Evolutionary conservation across 805 yeast genomes (phyloP).

Genomic region (Saturnispora quitensis): DNA sequence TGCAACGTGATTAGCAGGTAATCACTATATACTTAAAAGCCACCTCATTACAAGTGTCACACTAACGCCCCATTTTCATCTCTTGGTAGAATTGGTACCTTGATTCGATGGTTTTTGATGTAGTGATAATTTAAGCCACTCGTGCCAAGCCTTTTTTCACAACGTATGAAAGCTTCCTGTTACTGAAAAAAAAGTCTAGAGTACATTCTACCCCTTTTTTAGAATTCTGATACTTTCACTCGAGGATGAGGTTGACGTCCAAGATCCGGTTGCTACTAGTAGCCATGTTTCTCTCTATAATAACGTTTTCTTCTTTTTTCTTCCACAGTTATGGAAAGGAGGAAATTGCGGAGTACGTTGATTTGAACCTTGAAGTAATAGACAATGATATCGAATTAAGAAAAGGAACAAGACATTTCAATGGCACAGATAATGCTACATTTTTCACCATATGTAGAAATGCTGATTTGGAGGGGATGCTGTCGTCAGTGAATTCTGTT

Average conservation of each 20-base stretch:
- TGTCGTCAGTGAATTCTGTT: conserved; percentile 29
- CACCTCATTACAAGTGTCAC: not conserved
- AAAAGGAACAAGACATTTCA: conserved; percentile 1
- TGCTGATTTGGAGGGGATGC: conserved; percentile 28
- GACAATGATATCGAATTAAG: conserved; percentile 9
- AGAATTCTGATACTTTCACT: not conserved
- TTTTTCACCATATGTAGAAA: conserved; percentile 40
- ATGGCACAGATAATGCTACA: conserved; percentile 40
- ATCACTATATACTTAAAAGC: not conserved
- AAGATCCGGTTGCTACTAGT: not conserved
- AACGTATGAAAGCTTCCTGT: not conserved
- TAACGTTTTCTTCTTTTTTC: not conserved
- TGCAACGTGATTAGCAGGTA: not conserved
- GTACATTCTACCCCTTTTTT: too few relatives aligned
- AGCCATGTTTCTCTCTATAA: not conserved
- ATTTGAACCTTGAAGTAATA: not conserved
- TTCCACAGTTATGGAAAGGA: not conserved
- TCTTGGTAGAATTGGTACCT: not conserved
- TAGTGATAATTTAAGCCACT: not conserved
- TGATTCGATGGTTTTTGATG: not conserved
- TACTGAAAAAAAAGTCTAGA: not conserved
- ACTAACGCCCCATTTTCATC: not conserved
- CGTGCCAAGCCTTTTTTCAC: not conserved
- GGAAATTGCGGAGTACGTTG: not conserved
- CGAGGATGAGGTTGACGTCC: not conserved